phyloP scores from a whole-genome alignment of 768 basidiomycete species.

The Arthromyces matolae region DNA sequence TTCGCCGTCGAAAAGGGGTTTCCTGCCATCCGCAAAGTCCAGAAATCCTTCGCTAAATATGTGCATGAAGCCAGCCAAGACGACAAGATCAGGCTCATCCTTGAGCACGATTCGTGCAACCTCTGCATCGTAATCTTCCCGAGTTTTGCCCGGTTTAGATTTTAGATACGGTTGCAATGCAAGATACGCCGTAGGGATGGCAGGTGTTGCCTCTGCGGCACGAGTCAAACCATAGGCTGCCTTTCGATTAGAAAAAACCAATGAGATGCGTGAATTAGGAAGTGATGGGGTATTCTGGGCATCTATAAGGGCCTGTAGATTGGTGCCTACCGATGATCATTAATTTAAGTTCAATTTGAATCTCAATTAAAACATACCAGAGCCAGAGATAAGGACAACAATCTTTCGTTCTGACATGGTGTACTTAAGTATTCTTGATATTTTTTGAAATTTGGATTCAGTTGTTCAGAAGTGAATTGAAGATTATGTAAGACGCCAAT shows the following conservation, averaged over 20 bases:
- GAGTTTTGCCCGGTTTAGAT: conserved; percentile 63
- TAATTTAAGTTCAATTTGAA: background rate
- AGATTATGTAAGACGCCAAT: too few species aligned
- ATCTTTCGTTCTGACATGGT: conserved; percentile 28
- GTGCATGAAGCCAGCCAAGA: conserved; percentile 99
- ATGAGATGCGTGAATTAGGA: conserved; percentile 64
- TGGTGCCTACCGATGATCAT: conserved; percentile 62
- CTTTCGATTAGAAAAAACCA: conserved; percentile 91
- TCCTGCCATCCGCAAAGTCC: conserved; percentile 51
- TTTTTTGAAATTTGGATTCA: too few species aligned
- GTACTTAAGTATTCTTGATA: too few species aligned
- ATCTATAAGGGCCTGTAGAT: conserved; percentile 94
- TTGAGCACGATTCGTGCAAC: conserved; percentile 65
- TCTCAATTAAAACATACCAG: conserved; percentile 36
- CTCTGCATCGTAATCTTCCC: conserved; percentile 83
- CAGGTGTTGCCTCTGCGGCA: conserved; percentile 64
- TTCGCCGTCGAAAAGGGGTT: conserved; percentile 31
- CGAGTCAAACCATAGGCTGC: conserved; percentile 85
- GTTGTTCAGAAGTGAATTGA: too few species aligned
- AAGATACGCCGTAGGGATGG: conserved; percentile 80
- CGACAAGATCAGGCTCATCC: conserved; percentile 75
- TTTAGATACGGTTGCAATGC: conserved; percentile 84
- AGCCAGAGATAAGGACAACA: conserved; percentile 50
- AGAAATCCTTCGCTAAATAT: conserved; percentile 83
- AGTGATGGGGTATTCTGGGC: conserved; percentile 74